Evolutionary conservation across 768 basidiomycete genomes (phyloP).

Genomic region (Baorangia bicolor): DNA sequence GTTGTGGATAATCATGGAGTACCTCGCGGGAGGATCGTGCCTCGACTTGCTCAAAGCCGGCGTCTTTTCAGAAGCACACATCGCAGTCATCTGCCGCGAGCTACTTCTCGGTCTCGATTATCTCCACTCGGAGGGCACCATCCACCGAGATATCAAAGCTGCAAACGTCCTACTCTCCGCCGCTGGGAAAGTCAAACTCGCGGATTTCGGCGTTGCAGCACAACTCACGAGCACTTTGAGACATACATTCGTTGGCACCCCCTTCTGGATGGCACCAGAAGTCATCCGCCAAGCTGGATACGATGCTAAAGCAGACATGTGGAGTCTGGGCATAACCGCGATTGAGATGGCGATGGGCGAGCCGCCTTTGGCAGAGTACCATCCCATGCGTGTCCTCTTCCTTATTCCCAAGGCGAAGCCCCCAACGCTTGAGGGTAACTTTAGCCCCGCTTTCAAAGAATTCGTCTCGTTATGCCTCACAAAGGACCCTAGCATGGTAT

Average conservation of each 20-base stretch:
- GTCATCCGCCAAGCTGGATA: constrained; percentile 97
- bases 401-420: constrained; percentile 96
- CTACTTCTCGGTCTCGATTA: constrained; percentile 92
- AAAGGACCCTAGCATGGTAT: constrained; percentile 82
- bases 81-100: constrained; percentile 93
- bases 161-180: constrained; percentile 93
- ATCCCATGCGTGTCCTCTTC: constrained; percentile 98
- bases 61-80: constrained; percentile 87
- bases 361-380: constrained; percentile 94
- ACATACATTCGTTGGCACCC: constrained; percentile 97
- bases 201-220: constrained; percentile 98
- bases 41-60: constrained; percentile 94
- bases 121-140: constrained; percentile 93
- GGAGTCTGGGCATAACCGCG: constrained; percentile 97
- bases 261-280: constrained; percentile 99
- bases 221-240: constrained; percentile 92
- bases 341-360: constrained; percentile 99
- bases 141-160: constrained; percentile 98
- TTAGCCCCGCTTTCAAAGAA: constrained; percentile 86
- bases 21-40: constrained; percentile 97
- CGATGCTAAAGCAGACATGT: constrained; percentile 94
- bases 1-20: constrained; percentile 99
- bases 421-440: constrained; percentile 84
- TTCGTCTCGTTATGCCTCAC: constrained; percentile 89
- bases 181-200: constrained; percentile 92